Evolutionary conservation across 2,329 filamentous ascomycete species (phyloP).

Genomic region (Trichoderma aggressivum): DNA sequence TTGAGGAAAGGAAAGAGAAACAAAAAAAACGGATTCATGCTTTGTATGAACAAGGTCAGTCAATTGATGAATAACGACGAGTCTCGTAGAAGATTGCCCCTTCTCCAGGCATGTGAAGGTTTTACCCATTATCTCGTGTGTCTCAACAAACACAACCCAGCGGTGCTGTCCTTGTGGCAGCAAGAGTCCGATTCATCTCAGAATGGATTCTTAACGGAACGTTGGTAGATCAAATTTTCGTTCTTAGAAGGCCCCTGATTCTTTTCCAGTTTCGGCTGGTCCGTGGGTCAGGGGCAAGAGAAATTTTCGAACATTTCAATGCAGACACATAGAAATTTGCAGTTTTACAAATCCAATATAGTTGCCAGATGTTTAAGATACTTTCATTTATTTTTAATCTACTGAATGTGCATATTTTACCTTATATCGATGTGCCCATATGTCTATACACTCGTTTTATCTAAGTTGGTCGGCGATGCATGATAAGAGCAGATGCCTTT

Average conservation of each 20-base stretch:
- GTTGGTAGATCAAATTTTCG: slow-evolving; percentile 61
- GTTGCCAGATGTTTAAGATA: not conserved
- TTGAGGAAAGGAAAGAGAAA: slow-evolving; percentile 5
- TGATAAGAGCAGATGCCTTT: slow-evolving; percentile 33
- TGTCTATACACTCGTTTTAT: not conserved
- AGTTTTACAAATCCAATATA: not conserved
- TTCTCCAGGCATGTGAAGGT: not conserved
- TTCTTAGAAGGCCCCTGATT: slow-evolving; percentile 39
- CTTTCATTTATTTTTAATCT: not conserved
- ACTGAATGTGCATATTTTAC: not conserved
- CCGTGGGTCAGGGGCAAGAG: slow-evolving; percentile 40
- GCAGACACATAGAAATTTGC: not conserved
- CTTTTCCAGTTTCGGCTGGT: slow-evolving; percentile 27
- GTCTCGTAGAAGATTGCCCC: not conserved
- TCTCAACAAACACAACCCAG: slow-evolving; percentile 43
- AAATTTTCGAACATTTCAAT: slow-evolving; percentile 39
- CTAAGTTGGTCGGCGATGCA: slow-evolving; percentile 29
- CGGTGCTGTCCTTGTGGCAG: slow-evolving; percentile 71
- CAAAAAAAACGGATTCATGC: not conserved
- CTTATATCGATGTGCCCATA: not conserved
- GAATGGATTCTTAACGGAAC: slow-evolving; percentile 77
- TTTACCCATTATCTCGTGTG: not conserved
- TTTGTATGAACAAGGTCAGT: slow-evolving; percentile 24
- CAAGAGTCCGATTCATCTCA: slow-evolving; percentile 67
- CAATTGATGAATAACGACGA: slow-evolving; percentile 21